phyloP scores from a whole-genome alignment of 108 stramenopile genomes.

The Conticribra guillardii region DNA sequence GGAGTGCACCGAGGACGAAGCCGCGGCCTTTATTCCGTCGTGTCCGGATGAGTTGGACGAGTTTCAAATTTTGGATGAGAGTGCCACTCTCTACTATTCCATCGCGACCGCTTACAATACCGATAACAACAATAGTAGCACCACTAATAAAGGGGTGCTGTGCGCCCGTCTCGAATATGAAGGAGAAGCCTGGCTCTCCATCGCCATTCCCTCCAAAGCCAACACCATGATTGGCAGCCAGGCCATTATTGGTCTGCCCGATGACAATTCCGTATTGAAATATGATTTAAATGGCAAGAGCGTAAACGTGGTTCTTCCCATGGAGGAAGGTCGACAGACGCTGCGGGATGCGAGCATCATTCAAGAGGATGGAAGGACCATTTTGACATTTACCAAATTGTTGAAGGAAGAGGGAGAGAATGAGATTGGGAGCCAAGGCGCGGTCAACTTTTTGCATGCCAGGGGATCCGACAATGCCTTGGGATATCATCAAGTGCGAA shows the following conservation, averaged over 20 bases:
- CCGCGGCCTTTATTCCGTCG: too few relatives aligned
- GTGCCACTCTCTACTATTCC: too few relatives aligned
- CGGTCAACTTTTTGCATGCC: constrained; percentile 29
- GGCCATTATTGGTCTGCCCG: constrained; percentile 50
- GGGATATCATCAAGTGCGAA: constrained; percentile 7
- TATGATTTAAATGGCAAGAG: constrained; percentile 45
- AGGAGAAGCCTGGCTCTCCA: constrained; percentile 10
- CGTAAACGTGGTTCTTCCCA: constrained; percentile 33
- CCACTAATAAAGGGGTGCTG: constrained; percentile 3
- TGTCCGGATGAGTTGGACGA: too few relatives aligned
- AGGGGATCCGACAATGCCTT: constrained; percentile 9
- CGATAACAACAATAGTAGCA: too few relatives aligned
- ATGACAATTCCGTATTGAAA: constrained; percentile 30
- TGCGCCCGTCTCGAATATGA: constrained; percentile 11
- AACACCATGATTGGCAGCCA: constrained; percentile 34
- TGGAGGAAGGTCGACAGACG: constrained; percentile 55
- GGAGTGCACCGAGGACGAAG: not conserved
- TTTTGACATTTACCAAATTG: constrained; percentile 64
- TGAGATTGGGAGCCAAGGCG: constrained; percentile 34
- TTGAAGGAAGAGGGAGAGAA: constrained; percentile 55
- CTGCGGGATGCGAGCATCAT: constrained; percentile 48
- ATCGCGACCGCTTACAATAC: too few relatives aligned
- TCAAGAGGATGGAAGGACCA: constrained; percentile 46
- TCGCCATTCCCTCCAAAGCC: constrained; percentile 10
- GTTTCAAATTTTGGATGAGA: too few relatives aligned